Conservation (phyloP, 2,329 filamentous ascomycete genomes). For the Hymenoscyphus repandus region DNA sequence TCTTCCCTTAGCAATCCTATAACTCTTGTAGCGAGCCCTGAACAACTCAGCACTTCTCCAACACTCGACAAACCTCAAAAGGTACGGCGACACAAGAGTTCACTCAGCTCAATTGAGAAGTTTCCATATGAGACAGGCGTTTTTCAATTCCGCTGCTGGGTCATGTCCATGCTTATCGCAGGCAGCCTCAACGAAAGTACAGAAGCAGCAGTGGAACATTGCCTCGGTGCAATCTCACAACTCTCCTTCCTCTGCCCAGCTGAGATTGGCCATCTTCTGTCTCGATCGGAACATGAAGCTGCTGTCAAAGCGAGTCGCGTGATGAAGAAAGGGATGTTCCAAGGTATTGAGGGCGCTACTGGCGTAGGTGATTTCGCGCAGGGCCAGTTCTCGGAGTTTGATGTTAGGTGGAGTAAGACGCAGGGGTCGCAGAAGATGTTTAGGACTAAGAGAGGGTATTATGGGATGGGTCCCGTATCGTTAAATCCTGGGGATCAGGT, state of each 20-base stretch:
- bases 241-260: constrained; percentile 5
- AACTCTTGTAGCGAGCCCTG: not conserved
- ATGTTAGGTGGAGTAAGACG: constrained; percentile 6
- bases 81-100: not conserved
- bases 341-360: constrained; percentile 4
- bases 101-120: constrained; percentile 2
- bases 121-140: constrained; percentile 7
- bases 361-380: constrained; percentile 7
- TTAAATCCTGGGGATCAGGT: constrained; percentile 2
- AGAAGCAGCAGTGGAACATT: constrained; percentile 2
- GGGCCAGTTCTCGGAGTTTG: constrained; percentile 8
- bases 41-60: not conserved
- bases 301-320: not conserved
- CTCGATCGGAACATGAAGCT: constrained; percentile 4
- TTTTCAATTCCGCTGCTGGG: constrained; percentile 8
- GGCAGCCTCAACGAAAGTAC: constrained; percentile 2
- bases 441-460: constrained; percentile 5
- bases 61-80: not conserved
- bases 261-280: not conserved
- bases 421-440: constrained; percentile 6
- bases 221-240: constrained; percentile 6
- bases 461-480: constrained; percentile 5
- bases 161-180: constrained; percentile 8
- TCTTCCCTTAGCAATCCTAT: not conserved
- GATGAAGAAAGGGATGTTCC: constrained; percentile 1